Base-by-base conservation (phyloP, 1,284 basidiomycete species). In the Phellinidium pouzarii region DNA sequence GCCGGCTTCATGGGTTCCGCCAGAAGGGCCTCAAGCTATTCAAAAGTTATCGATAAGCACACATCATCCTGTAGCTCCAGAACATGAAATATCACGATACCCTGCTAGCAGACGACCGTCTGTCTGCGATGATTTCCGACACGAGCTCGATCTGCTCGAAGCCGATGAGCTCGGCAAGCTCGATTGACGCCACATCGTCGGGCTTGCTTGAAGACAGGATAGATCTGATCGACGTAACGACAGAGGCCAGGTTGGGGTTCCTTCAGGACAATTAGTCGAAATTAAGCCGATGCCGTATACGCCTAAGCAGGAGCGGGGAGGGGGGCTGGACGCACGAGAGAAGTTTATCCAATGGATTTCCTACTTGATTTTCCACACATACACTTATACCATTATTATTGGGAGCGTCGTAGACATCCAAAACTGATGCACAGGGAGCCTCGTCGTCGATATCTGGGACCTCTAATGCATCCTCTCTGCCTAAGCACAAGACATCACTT, bases 111-210 rank as follows among this genome's bases (percentile, higher is more conserved):
- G 46, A 14, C 14, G 27, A 31, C 26, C 47, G 46, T 17, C 55
- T 25, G 17, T 50, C 40, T 5, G 51, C 19, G 25, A 53, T 54
- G 26, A 57, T 73, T 42, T 80, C 74, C 70, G 74, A 75, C 23
- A 77, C 78, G 43, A 84, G 66, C 42, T 91, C 91, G 31, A 94
- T 79, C 26, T 89, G 79, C 58, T 95, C 91, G 62, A 87, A 92
- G 0, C 94, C 94, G 46, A 95, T 69, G n/a, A 88, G 71, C 58
- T 96, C 93, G 2, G 79, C 82, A 1, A 96, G 67, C 59, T 90
- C 84, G 29, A 73, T 78, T 23, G 91, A 90, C 27, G 94, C 83
- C n/a, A 79, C 79, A 43, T 93, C 88, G 58, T 85, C 69, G 2
- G 72, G 65, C 4, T 63, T 63, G 2, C 60, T 44, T 4, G 71